These are phyloP conservation scores for Xenoacremonium recifei DNA, from an alignment of 2,329 filamentous ascomycete species.

Conservation along the genomic window DNA sequence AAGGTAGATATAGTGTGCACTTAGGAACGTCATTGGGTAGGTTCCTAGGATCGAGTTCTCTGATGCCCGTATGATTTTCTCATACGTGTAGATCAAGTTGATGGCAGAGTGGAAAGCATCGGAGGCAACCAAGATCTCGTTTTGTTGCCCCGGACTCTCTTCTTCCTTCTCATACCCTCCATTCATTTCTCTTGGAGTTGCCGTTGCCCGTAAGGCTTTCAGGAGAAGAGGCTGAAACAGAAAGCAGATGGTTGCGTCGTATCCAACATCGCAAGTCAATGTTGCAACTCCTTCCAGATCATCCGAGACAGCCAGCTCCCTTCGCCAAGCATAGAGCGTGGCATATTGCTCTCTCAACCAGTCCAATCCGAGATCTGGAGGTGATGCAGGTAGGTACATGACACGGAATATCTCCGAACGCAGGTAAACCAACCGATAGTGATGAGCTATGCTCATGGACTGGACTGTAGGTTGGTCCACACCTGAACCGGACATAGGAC, in stretches of 20 bases:
- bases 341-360: neutral
- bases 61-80: conserved; percentile 3
- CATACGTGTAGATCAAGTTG: conserved; percentile 2
- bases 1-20: conserved; percentile 6
- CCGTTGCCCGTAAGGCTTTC: neutral
- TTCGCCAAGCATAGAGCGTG: neutral
- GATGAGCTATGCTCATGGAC: conserved; percentile 1
- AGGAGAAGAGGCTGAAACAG: neutral
- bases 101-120: conserved; percentile 3
- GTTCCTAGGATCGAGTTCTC: neutral
- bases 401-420: conserved; percentile 3
- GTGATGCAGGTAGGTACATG: neutral
- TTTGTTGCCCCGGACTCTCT: neutral
- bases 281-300: neutral
- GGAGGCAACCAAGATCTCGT: neutral
- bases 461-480: neutral
- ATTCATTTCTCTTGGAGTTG: no score
- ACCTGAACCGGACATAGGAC: neutral
- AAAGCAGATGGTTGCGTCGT: neutral
- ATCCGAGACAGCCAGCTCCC: neutral
- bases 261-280: neutral
- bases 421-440: conserved; percentile 7
- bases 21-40: conserved; percentile 5
- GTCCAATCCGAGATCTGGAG: neutral
- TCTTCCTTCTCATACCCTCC: neutral